A percentile compares a stretch with the other conserved stretches of the same genome.
Conservation (phyloP, 306 rosid species). For the Vigna unguiculata region DNA sequence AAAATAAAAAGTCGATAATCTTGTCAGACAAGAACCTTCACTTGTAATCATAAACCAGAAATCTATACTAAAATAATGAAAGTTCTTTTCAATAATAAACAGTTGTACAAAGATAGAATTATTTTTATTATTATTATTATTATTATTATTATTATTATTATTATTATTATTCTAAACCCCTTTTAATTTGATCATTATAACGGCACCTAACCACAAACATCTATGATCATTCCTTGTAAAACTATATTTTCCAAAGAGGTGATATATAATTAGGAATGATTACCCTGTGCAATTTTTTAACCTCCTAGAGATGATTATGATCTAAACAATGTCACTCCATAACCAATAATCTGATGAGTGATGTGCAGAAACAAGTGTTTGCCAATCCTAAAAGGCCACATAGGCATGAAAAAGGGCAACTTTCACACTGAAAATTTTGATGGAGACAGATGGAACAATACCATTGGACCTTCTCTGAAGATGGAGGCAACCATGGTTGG, state of each 20-base stretch:
- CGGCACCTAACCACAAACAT: conserved; percentile 42
- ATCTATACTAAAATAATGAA: neutral
- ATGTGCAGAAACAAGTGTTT: conserved; percentile 16
- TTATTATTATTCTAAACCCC: conserved; percentile 4
- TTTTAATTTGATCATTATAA: conserved; percentile 35
- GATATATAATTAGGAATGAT: conserved; percentile 48
- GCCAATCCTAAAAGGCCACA: conserved; percentile 49
- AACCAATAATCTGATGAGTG: conserved; percentile 9
- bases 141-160: too few relatives aligned
- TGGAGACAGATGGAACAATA: conserved; percentile 43
- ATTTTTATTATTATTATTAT: too few relatives aligned
- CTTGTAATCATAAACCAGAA: too few relatives aligned
- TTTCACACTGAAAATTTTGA: neutral
- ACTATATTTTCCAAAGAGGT: conserved; percentile 21
- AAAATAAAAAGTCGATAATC: too few relatives aligned
- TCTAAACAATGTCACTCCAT: conserved; percentile 22
- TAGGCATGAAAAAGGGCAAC: neutral
- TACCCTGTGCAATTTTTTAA: conserved; percentile 28
- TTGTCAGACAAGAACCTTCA: too few relatives aligned
- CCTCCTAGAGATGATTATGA: conserved; percentile 24
- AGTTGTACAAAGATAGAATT: neutral
- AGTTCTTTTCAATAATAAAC: conserved; percentile 1
- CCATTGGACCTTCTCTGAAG: conserved; percentile 45
- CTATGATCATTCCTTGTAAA: conserved; percentile 39
- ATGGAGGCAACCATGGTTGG: conserved; percentile 37